Base-by-base conservation (phyloP, 176 grass and related monocot genomes). In the Secale cereale region DNA sequence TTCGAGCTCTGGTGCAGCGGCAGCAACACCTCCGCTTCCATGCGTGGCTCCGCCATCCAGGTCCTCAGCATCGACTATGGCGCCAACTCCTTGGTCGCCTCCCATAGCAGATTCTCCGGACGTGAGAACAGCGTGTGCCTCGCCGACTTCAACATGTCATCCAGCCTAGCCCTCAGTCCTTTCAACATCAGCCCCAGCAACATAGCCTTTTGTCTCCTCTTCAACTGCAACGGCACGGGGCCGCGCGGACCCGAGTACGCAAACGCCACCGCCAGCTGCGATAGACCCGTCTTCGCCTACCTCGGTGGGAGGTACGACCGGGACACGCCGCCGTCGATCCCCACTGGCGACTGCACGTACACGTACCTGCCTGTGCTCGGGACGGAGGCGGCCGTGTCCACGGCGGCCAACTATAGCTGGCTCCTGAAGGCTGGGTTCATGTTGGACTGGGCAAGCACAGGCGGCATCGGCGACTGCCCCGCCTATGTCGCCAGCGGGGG, bases 151-250 rank as follows among this genome's bases (percentile, higher is more conserved):
- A 92, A 90, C 78, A 3, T 89, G 22, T 88, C 86, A 0, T 19
- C 76, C 40, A 91, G 69, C 89, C 25, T 94, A 9, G 41, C 57
- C 0, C 59, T 74, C 35, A 85, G 75, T 52, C 77, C 29, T 8
- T 86, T 92, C 80, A 39, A 0, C 2, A 9, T 73, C 1, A 89
- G 78, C 52, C 0, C 3, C 15, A 4, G 22, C 6, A 97, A 94
- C 79, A 76, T 41, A 10, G 50, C 33, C 13, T 41, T 94, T 20
- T 81, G 78, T 56, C 88, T 97, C 83, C 81, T 94, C 59, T 86
- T 29, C 72, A 16, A 59, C 35, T 97, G 89, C 78, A 31, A 7
- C 7, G 41, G 14, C 9, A 16, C 27, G 50, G 67, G 19, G 26
- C 48, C 46, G 2, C 20, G 0, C 11, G 70, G 30, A 7, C 4